Base-by-base conservation (phyloP, 805 yeast species). In the Candida silvicultrix region DNA sequence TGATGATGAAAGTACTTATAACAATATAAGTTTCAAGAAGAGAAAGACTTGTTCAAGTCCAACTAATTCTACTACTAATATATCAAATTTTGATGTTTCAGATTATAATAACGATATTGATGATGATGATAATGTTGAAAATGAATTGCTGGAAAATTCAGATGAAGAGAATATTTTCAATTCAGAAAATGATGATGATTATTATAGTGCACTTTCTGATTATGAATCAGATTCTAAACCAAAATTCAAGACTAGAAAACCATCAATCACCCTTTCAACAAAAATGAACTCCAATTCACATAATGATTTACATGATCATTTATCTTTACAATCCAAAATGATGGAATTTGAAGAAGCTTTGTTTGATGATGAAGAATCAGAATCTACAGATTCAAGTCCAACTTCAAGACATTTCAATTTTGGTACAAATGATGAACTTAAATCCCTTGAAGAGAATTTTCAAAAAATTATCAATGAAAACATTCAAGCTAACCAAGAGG, bases 1-100 rank as follows among this genome's bases (percentile, higher is more conserved):
- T 48, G 62, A 58, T 34, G 51, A 58, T 49, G 62, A 59, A 43
- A 53, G 51, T 39, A 56, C 61, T 15, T 58, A 57, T 42, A 59
- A 58, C 45, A 58, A 55, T 28, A 39, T 59, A 31, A 56, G 49
- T 46, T 58, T 58, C 51, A 57, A 54, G 49, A 49, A 56, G 60
- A 52, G 57, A 48, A 50, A 25, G 49, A 9, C 48, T 42, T 21
- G 37, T 14, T 25, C 34, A 21, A 15, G 25, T 18, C 42, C 45
- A 18, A 15, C 22, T 5, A 15, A 20, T 18, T 41, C 45, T n/a
- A 15, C 22, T 5, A 25, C 35, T 19, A 28, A 28, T 38, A 41
- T 37, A 31, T 50, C 40, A 34, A 41, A 34, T n/a, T 38, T 32
- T 20, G 15, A 20, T 11, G 28, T 18, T 35, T 36, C 41, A 29